phyloP scores from a whole-genome alignment of 352 stramenopile genomes.

The Globisporangium barbulae region DNA sequence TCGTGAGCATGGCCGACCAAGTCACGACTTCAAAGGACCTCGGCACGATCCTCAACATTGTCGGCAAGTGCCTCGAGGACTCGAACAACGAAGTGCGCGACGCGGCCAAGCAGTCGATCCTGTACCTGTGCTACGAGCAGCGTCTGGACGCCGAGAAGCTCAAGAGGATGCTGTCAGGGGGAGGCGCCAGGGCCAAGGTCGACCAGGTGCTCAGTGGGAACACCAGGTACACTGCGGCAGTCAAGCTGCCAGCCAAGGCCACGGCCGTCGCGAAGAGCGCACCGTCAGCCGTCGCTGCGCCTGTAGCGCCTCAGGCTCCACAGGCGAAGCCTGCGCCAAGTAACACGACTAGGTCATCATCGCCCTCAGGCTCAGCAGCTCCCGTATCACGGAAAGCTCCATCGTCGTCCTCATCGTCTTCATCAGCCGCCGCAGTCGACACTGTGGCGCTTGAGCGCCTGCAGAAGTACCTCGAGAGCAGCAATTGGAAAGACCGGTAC shows the following conservation, averaged over 20 bases:
- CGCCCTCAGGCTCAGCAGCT: neutral
- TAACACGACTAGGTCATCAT: neutral
- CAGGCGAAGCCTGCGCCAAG: neutral
- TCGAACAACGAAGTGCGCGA: constrained; percentile 78
- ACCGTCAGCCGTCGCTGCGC: neutral
- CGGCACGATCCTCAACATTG: constrained; percentile 30
- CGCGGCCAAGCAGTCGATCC: constrained; percentile 52
- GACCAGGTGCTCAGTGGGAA: constrained; percentile 39
- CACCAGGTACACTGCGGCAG: constrained; percentile 20
- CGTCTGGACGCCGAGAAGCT: constrained; percentile 39
- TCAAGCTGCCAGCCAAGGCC: constrained; percentile 3
- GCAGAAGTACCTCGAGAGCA: constrained; percentile 51
- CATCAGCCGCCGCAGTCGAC: constrained; percentile 23
- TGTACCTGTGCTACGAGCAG: constrained; percentile 43
- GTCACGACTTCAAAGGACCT: constrained; percentile 41
- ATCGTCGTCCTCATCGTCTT: neutral
- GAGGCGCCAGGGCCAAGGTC: constrained; percentile 37
- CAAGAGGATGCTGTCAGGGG: constrained; percentile 49
- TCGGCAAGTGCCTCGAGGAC: constrained; percentile 68
- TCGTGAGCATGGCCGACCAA: constrained; percentile 35
- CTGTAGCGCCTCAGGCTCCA: neutral
- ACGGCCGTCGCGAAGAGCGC: constrained; percentile 5
- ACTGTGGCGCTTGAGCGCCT: constrained; percentile 35
- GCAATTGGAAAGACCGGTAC: constrained; percentile 79
- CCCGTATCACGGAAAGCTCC: neutral